A percentile compares a stretch with the other conserved stretches of the same genome.
These are phyloP conservation scores for Venturia pyrina DNA, from an alignment of 2,329 filamentous ascomycete genomes.

Conservation along the genomic window DNA sequence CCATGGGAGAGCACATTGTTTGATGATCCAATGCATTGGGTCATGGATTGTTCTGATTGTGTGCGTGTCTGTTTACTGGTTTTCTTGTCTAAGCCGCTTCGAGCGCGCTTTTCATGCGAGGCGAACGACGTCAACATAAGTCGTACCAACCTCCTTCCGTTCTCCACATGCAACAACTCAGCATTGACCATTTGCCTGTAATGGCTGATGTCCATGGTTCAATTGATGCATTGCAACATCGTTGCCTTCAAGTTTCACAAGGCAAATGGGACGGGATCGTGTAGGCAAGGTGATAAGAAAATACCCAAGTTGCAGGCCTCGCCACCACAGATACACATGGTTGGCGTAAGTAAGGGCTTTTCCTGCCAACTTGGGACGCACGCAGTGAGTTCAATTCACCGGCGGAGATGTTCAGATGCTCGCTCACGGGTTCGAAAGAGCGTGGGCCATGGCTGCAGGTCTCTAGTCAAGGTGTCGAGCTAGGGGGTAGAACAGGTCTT, in stretches of 20 bases:
- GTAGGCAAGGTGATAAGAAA: constrained; percentile 1
- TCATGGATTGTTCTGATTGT: background rate
- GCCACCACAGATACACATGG: background rate
- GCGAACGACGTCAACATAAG: constrained; percentile 1
- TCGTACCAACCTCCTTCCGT: constrained; percentile 6
- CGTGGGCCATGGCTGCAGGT: background rate
- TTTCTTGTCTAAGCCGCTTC: background rate
- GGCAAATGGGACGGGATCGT: background rate
- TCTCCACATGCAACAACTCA: constrained; percentile 1
- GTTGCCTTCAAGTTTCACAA: background rate
- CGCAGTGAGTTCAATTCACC: constrained; percentile 1
- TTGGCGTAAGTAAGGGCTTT: background rate
- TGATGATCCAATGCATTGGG: constrained; percentile 7
- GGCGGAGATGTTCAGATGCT: background rate
- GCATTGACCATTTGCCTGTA: background rate
- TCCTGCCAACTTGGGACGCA: background rate
- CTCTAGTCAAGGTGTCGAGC: background rate
- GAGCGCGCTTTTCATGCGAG: background rate
- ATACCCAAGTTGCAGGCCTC: background rate
- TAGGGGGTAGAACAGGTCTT: background rate
- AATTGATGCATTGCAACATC: background rate
- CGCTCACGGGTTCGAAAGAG: background rate
- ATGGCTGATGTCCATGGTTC: background rate
- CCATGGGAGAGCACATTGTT: background rate
- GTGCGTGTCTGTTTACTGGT: constrained; percentile 1